These are phyloP conservation scores for Tolypocladium cylindrosporum DNA, from an alignment of 2,329 filamentous ascomycete species.

Conservation along the genomic window DNA sequence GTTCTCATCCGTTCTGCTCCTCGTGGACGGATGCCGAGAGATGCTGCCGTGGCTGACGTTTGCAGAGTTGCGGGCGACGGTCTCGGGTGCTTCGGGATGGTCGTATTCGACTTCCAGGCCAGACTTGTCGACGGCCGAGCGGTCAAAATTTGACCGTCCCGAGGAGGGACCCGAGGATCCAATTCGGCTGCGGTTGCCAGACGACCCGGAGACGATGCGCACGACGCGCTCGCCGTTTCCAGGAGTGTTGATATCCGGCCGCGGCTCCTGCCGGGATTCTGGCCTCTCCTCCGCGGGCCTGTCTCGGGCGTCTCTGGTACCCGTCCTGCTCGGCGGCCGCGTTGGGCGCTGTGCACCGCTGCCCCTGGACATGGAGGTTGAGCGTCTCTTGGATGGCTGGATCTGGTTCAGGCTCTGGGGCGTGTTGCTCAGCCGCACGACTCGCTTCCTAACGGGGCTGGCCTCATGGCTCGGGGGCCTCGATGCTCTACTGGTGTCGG, in stretches of 20 bases:
- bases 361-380: conserved; percentile 37
- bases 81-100: conserved; percentile 37
- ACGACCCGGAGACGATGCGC: conserved; percentile 43
- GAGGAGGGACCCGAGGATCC: conserved; percentile 26
- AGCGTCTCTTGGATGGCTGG: conserved; percentile 33
- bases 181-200: conserved; percentile 29
- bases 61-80: conserved; percentile 35
- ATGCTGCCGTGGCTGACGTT: conserved; percentile 40
- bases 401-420: conserved; percentile 32
- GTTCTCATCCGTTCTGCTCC: conserved; percentile 50
- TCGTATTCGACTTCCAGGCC: conserved; percentile 34
- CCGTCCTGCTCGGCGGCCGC: conserved; percentile 25
- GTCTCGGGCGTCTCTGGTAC: conserved; percentile 32
- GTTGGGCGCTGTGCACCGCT: conserved; percentile 13
- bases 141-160: conserved; percentile 22
- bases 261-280: conserved; percentile 22
- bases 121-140: conserved; percentile 22
- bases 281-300: conserved; percentile 29
- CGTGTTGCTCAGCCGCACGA: conserved; percentile 46
- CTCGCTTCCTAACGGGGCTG: conserved; percentile 45
- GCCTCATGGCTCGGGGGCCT: conserved; percentile 33
- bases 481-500: conserved; percentile 23
- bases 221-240: conserved; percentile 41
- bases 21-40: conserved; percentile 40
- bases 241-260: conserved; percentile 42